Conservation (phyloP, 805 yeast species). For the Candida xiaguanensis region DNA sequence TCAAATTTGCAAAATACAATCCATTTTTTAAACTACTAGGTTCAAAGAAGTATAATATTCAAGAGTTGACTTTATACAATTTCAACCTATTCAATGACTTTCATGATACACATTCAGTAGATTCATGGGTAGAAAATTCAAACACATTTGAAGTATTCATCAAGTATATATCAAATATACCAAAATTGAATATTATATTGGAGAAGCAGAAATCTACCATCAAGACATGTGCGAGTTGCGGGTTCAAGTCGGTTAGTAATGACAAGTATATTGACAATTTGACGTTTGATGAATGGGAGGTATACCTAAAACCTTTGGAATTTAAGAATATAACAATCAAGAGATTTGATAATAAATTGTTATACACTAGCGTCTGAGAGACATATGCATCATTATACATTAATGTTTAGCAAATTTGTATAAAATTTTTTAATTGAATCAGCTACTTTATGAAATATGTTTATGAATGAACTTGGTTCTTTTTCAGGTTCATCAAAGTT, state of each 20-base stretch:
- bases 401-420: conserved; percentile 7
- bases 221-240: conserved; percentile 34
- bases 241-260: conserved; percentile 16
- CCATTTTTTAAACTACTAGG: conserved; percentile 29
- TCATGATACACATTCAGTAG: conserved; percentile 14
- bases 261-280: conserved; percentile 10
- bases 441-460: conserved; percentile 8
- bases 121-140: conserved; percentile 18
- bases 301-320: conserved; percentile 17
- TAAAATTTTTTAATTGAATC: conserved; percentile 9
- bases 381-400: too few relatives aligned
- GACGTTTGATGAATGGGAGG: conserved; percentile 16
- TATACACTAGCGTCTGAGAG: conserved; percentile 8
- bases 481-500: not conserved
- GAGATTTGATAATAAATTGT: conserved; percentile 3
- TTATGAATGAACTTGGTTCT: conserved; percentile 3
- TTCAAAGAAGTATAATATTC: conserved; percentile 30
- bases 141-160: conserved; percentile 20
- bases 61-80: conserved; percentile 23
- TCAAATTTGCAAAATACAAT: conserved; percentile 29
- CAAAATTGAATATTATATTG: conserved; percentile 21
- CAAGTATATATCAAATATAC: conserved; percentile 18
- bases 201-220: conserved; percentile 18
- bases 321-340: conserved; percentile 7
- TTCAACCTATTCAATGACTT: conserved; percentile 25